A percentile compares a stretch with the other conserved stretches of the same genome.
Conservation (phyloP, 139 green algal genomes). For the Zygnema circumcarinatum region DNA sequence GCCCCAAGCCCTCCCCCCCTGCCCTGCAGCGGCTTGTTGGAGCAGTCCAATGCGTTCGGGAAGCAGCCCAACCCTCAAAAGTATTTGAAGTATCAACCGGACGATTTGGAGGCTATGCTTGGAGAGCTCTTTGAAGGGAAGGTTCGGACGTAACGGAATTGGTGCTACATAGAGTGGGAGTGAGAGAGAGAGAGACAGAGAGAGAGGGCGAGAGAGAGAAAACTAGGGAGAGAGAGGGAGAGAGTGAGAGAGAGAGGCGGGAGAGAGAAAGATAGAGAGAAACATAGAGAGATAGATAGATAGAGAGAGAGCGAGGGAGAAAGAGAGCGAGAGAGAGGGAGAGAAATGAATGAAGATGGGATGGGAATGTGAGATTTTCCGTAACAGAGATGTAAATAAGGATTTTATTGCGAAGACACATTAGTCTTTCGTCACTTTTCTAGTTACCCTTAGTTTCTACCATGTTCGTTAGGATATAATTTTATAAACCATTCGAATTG, state of each 20-base stretch:
- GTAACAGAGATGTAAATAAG: too few relatives aligned
- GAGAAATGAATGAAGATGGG: neutral
- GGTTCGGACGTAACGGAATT: too few relatives aligned
- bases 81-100: slow-evolving; percentile 46
- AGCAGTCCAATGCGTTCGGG: slow-evolving; percentile 14
- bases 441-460: neutral
- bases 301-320: neutral
- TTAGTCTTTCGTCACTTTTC: neutral
- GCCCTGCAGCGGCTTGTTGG: too few relatives aligned
- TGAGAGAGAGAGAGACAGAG: neutral
- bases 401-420: too few relatives aligned
- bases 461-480: neutral
- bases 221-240: neutral
- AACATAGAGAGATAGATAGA: neutral
- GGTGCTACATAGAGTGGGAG: too few relatives aligned
- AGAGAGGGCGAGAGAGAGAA: neutral
- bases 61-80: slow-evolving; percentile 33
- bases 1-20: too few relatives aligned
- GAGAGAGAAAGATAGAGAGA: neutral
- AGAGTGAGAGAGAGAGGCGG: neutral
- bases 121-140: slow-evolving; percentile 47
- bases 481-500: too few relatives aligned
- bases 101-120: slow-evolving; percentile 46
- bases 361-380: neutral
- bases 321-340: neutral